A percentile compares a stretch with the other conserved stretches of the same genome.
phyloP scores from a whole-genome alignment of 2,329 filamentous ascomycete genomes.

The Polychaeton citri region DNA sequence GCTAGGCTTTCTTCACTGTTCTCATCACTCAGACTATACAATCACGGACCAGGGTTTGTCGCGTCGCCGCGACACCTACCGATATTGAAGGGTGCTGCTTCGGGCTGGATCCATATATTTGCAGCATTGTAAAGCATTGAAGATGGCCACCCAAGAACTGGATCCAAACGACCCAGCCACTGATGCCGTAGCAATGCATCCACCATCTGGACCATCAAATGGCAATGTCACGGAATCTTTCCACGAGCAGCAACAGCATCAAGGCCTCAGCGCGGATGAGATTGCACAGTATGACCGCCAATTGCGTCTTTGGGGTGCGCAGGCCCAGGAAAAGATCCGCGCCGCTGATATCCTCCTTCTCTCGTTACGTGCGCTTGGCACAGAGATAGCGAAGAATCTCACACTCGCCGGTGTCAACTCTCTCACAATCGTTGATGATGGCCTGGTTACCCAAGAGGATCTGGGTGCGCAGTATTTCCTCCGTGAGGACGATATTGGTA shows the following conservation, averaged over 20 bases:
- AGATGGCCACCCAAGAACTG: too few relatives aligned
- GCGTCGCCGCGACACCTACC: too few relatives aligned
- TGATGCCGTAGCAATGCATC: too few relatives aligned
- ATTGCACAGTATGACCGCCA: slow-evolving; percentile 96
- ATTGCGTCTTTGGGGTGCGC: slow-evolving; percentile 92
- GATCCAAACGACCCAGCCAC: background rate
- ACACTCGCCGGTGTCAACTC: slow-evolving; percentile 86
- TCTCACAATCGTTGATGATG: slow-evolving; percentile 75
- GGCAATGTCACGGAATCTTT: background rate
- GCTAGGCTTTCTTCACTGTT: too few relatives aligned
- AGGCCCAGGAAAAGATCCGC: slow-evolving; percentile 80
- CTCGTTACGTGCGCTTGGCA: slow-evolving; percentile 73
- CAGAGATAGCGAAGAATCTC: slow-evolving; percentile 89
- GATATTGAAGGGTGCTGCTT: too few relatives aligned
- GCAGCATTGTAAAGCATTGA: too few relatives aligned
- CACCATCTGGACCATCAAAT: too few relatives aligned
- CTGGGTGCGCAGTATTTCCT: slow-evolving; percentile 61
- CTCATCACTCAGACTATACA: too few relatives aligned
- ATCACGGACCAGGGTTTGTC: too few relatives aligned
- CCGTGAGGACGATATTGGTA: slow-evolving; percentile 56
- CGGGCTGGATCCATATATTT: too few relatives aligned
- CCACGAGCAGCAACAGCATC: slow-evolving; percentile 5
- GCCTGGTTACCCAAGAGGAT: slow-evolving; percentile 62
- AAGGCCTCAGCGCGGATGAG: slow-evolving; percentile 51
- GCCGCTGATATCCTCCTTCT: slow-evolving; percentile 82